Percentiles rank a stretch among this genome's conserved stretches.
phyloP scores from a whole-genome alignment of 2,329 filamentous ascomycete genomes.

The Fusarium falciforme region DNA sequence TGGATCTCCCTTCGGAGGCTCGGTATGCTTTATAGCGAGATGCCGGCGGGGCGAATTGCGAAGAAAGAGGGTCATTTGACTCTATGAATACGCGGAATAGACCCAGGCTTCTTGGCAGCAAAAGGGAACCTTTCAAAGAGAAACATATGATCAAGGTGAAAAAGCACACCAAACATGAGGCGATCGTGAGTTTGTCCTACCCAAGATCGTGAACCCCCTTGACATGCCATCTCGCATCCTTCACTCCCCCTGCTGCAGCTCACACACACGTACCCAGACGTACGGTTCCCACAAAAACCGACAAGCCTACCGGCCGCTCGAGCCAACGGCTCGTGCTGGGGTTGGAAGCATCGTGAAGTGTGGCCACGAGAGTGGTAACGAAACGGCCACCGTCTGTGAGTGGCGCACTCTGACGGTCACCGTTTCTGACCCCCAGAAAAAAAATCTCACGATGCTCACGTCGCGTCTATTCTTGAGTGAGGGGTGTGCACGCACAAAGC shows the following conservation, averaged over 20 bases:
- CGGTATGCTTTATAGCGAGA: conserved; percentile 41
- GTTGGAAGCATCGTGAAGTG: conserved; percentile 18
- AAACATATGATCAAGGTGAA: background rate
- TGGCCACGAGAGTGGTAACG: conserved; percentile 19
- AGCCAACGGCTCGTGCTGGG: conserved; percentile 26
- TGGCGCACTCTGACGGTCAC: conserved; percentile 24
- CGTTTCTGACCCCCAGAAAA: conserved; percentile 24
- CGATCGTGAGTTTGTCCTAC: background rate
- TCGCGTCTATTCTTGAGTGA: conserved; percentile 7
- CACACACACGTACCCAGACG: background rate
- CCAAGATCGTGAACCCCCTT: conserved; percentile 8
- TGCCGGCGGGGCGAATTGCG: conserved; percentile 33
- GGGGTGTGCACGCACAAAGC: conserved; percentile 15
- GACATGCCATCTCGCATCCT: background rate
- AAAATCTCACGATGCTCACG: conserved; percentile 22
- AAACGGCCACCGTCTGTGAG: conserved; percentile 33
- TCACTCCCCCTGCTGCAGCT: background rate
- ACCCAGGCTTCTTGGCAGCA: background rate
- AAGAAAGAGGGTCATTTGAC: conserved; percentile 2
- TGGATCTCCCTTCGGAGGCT: conserved; percentile 21
- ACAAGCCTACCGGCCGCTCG: conserved; percentile 6
- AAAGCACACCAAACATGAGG: background rate
- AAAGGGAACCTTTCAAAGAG: background rate
- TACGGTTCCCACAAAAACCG: conserved; percentile 26
- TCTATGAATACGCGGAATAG: background rate